Percentiles rank a stretch among this genome's conserved stretches.
Conservation (phyloP, 2,329 filamentous ascomycete species). For the Alternaria ventricosa region DNA sequence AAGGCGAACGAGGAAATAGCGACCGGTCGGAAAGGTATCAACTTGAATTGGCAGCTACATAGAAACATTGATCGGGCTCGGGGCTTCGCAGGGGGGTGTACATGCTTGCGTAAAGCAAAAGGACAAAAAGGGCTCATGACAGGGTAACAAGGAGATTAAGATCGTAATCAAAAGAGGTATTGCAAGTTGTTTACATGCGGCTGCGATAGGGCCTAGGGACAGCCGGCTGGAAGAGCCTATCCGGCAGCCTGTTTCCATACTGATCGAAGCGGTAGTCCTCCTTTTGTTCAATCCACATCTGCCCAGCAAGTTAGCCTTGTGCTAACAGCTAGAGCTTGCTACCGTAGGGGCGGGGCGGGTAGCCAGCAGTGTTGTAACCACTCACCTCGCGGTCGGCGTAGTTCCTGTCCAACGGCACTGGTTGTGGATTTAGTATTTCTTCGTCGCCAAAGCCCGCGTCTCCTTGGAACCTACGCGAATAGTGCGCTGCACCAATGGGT, state of each 20-base stretch:
- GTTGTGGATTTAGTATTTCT: conserved; percentile 47
- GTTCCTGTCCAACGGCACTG: conserved; percentile 39
- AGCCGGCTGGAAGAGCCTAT: conserved; percentile 33
- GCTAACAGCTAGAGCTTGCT: conserved; percentile 16
- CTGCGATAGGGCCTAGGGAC: conserved; percentile 34
- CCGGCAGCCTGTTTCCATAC: conserved; percentile 45
- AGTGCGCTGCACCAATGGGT: conserved; percentile 36
- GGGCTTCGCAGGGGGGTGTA: conserved; percentile 1
- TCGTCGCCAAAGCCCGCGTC: conserved; percentile 48
- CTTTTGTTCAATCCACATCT: conserved; percentile 48
- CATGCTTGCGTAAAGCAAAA: conserved; percentile 8
- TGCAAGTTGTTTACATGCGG: conserved; percentile 31
- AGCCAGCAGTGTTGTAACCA: conserved; percentile 13
- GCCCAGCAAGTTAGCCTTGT: conserved; percentile 12
- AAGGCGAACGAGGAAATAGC: background rate
- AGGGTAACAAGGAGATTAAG: conserved; percentile 7
- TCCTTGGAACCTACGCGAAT: conserved; percentile 43
- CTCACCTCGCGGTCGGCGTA: conserved; percentile 45
- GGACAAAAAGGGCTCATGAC: conserved; percentile 14
- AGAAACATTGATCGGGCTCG: conserved; percentile 7
- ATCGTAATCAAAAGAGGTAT: conserved; percentile 10
- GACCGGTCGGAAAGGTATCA: conserved; percentile 7
- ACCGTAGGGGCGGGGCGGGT: conserved; percentile 13
- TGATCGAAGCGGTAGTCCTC: conserved; percentile 45
- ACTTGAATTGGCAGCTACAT: conserved; percentile 18